A percentile compares a stretch with the other conserved stretches of the same genome.
Conservation (phyloP, 495 filamentous ascomycete species). For the Annulohypoxylon nitens region DNA sequence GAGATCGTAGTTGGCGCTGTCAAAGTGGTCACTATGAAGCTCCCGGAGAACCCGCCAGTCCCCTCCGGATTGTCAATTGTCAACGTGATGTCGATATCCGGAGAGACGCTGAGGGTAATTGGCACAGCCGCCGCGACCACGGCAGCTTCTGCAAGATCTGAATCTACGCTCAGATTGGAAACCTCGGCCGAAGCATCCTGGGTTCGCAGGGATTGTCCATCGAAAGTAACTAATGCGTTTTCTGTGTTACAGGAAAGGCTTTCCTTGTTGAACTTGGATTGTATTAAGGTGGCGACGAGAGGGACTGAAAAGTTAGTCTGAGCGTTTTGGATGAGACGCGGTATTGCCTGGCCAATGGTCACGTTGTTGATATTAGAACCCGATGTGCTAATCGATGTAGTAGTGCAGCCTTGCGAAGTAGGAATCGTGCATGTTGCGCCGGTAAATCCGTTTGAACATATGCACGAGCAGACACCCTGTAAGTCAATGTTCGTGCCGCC, state of each 20-base stretch:
- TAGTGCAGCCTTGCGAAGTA: conserved; percentile 77
- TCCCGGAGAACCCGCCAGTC: conserved; percentile 40
- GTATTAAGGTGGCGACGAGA: conserved; percentile 72
- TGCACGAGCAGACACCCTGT: conserved; percentile 78
- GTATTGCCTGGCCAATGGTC: conserved; percentile 83
- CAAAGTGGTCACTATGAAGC: conserved; percentile 50
- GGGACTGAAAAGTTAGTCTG: conserved; percentile 79
- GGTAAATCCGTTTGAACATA: conserved; percentile 88
- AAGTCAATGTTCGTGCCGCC: conserved; percentile 80
- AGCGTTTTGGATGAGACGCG: conserved; percentile 74
- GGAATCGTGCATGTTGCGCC: conserved; percentile 77
- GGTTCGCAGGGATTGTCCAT: conserved; percentile 61
- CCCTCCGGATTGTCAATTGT: conserved; percentile 35
- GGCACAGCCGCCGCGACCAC: conserved; percentile 51
- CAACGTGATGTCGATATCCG: conserved; percentile 44
- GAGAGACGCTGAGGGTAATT: conserved; percentile 52
- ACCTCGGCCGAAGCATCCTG: conserved; percentile 46
- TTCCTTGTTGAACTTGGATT: conserved; percentile 79
- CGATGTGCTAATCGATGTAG: conserved; percentile 65
- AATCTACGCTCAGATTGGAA: conserved; percentile 22
- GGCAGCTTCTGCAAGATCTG: conserved; percentile 42
- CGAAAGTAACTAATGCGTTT: conserved; percentile 89
- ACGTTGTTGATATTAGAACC: conserved; percentile 71
- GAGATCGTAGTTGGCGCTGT: conserved; percentile 41
- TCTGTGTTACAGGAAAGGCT: conserved; percentile 82